Conservation (phyloP, 2,329 filamentous ascomycete genomes). For the Aspergillus texensis region DNA sequence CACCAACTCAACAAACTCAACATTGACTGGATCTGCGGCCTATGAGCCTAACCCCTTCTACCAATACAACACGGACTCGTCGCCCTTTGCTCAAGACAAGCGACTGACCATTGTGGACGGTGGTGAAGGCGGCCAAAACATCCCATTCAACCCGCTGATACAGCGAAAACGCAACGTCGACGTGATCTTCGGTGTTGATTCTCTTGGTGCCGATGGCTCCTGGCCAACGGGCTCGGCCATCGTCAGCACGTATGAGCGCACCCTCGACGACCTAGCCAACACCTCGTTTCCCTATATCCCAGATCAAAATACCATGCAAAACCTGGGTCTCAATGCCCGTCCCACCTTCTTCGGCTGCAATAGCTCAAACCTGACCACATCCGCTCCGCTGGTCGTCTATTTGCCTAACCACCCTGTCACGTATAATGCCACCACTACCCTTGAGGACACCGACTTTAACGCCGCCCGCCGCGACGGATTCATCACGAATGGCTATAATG, state of each 20-base stretch:
- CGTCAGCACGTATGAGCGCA: conserved; percentile 70
- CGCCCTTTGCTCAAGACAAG: too few relatives aligned
- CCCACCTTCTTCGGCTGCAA: conserved; percentile 81
- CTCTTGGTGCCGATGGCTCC: conserved; percentile 66
- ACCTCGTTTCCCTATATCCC: conserved; percentile 71
- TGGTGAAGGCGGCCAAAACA: conserved; percentile 73
- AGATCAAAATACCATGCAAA: conserved; percentile 72
- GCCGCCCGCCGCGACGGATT: conserved; percentile 64
- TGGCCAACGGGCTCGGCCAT: conserved; percentile 80
- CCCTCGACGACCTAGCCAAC: conserved; percentile 52
- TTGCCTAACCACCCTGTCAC: conserved; percentile 64
- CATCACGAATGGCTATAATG: conserved; percentile 80
- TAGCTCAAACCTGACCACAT: conserved; percentile 59
- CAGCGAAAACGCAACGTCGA: conserved; percentile 69
- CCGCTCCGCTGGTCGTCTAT: conserved; percentile 75
- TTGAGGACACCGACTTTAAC: too few relatives aligned
- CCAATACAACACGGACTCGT: too few relatives aligned
- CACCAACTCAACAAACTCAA: too few relatives aligned
- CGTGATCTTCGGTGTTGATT: conserved; percentile 76
- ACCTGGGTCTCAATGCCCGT: conserved; percentile 68
- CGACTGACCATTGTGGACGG: conserved; percentile 63
- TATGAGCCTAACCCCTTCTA: too few relatives aligned
- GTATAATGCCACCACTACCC: too few relatives aligned
- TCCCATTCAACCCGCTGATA: conserved; percentile 73
- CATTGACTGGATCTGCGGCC: too few relatives aligned